Percentiles rank a stretch among this genome's conserved stretches.
phyloP scores from a whole-genome alignment of 2,329 filamentous ascomycete species.

The Talaromyces sp. region DNA sequence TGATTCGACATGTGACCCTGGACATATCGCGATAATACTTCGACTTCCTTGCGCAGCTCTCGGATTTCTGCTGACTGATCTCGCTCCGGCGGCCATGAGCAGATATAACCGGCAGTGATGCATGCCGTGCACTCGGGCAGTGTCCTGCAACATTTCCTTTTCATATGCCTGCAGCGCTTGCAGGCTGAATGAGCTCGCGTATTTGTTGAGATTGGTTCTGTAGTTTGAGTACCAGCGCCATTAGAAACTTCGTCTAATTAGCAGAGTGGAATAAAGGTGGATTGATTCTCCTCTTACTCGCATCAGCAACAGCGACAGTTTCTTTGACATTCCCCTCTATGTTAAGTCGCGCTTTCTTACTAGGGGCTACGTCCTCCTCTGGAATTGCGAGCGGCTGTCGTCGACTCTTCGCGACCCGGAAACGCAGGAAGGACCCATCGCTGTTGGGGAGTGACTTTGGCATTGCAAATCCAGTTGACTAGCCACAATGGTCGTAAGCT shows the following conservation, averaged over 20 bases:
- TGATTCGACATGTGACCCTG: not conserved
- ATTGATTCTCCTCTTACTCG: not conserved
- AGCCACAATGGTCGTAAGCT: not conserved
- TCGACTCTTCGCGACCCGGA: not conserved
- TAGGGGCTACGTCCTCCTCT: not conserved
- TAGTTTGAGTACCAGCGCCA: not conserved
- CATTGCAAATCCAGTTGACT: not conserved
- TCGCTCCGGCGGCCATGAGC: not conserved
- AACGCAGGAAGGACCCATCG: not conserved
- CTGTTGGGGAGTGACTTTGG: not conserved
- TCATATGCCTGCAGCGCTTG: not conserved
- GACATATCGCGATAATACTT: not conserved
- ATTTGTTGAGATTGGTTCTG: not conserved
- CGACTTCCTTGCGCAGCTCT: not conserved
- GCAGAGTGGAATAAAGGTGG: not conserved
- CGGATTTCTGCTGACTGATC: not conserved
- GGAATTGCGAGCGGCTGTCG: not conserved
- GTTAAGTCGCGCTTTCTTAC: not conserved
- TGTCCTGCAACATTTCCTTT: not conserved
- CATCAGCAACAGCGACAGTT: not conserved
- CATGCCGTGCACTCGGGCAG: not conserved
- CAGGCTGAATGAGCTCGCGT: not conserved
- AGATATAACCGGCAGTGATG: not conserved
- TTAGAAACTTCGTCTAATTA: not conserved
- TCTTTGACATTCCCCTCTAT: not conserved